A percentile compares a stretch with the other conserved stretches of the same genome.
phyloP scores from a whole-genome alignment of 2,329 filamentous ascomycete genomes.

The Cadophora malorum region DNA sequence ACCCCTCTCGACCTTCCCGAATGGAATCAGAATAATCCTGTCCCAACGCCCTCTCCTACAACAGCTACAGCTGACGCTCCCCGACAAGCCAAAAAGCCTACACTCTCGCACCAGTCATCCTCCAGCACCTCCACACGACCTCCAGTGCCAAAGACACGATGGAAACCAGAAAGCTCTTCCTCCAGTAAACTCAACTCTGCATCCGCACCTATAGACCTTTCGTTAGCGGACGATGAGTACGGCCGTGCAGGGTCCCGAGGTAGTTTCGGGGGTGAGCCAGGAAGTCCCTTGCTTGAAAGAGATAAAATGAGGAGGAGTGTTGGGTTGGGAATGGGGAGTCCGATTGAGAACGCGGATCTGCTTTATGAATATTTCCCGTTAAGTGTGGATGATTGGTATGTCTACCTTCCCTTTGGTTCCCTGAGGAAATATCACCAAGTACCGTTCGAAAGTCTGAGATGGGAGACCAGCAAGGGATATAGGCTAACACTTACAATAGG shows the following conservation, averaged over 20 bases:
- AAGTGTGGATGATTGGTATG: conserved; percentile 83
- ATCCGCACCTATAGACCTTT: conserved; percentile 42
- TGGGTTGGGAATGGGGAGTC: conserved; percentile 55
- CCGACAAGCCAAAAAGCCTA: conserved; percentile 36
- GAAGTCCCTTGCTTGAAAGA: conserved; percentile 35
- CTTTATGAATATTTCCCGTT: conserved; percentile 96
- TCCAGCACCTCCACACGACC: conserved; percentile 31
- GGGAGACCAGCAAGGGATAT: too few relatives aligned
- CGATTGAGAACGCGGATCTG: conserved; percentile 79
- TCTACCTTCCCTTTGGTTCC: too few relatives aligned
- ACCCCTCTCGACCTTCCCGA: conserved; percentile 42
- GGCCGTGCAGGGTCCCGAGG: conserved; percentile 6
- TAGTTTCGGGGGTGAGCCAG: conserved; percentile 19
- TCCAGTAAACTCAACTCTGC: conserved; percentile 26
- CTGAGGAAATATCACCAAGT: too few relatives aligned
- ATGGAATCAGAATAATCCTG: conserved; percentile 34
- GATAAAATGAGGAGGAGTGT: conserved; percentile 45
- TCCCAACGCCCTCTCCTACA: conserved; percentile 23
- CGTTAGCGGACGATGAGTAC: conserved; percentile 42
- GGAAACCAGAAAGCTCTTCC: conserved; percentile 40
- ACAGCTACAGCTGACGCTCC: conserved; percentile 26
- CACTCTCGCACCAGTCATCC: conserved; percentile 28
- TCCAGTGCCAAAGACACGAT: conserved; percentile 43
- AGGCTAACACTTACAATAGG: too few relatives aligned
- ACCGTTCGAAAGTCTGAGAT: too few relatives aligned